These are phyloP conservation scores for Olyra latifolia DNA, from an alignment of 176 grass and related monocot genomes.

Conservation along the genomic window DNA sequence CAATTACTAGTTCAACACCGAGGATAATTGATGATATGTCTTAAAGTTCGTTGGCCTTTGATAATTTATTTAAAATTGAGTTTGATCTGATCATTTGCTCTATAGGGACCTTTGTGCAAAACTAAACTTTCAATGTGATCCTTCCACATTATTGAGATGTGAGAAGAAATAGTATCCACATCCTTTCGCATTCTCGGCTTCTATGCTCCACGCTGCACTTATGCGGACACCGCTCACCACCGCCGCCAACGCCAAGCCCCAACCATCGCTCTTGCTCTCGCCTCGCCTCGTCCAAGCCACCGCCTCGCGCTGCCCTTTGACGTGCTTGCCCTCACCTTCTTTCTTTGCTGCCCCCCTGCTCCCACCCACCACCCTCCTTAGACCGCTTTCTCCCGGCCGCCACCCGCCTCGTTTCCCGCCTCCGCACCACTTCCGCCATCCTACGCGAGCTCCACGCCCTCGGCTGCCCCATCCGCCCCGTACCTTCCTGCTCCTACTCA, in stretches of 20 bases:
- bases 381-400: conserved; percentile 69
- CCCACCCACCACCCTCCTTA: conserved; percentile 60
- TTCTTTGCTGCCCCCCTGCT: conserved; percentile 88
- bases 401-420: conserved; percentile 51
- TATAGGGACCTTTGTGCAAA: no score
- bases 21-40: no score
- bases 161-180: no score
- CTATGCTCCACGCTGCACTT: conserved; percentile 41
- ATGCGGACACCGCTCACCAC: conserved; percentile 36
- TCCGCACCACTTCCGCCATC: conserved; percentile 47
- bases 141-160: no score
- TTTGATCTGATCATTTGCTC: no score
- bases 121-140: no score
- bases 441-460: conserved; percentile 48
- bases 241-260: conserved; percentile 21
- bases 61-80: no score
- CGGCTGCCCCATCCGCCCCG: conserved; percentile 63
- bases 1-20: no score
- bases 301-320: conserved; percentile 66
- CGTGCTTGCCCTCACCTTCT: conserved; percentile 63
- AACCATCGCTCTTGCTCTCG: conserved; percentile 24
- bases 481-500: conserved; percentile 74
- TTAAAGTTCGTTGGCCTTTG: no score
- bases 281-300: conserved; percentile 53
- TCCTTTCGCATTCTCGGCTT: conserved; percentile 7